A percentile compares a stretch with the other conserved stretches of the same genome.
Conservation (phyloP, 148 eudicot genomes). For the Silene latifolia region DNA sequence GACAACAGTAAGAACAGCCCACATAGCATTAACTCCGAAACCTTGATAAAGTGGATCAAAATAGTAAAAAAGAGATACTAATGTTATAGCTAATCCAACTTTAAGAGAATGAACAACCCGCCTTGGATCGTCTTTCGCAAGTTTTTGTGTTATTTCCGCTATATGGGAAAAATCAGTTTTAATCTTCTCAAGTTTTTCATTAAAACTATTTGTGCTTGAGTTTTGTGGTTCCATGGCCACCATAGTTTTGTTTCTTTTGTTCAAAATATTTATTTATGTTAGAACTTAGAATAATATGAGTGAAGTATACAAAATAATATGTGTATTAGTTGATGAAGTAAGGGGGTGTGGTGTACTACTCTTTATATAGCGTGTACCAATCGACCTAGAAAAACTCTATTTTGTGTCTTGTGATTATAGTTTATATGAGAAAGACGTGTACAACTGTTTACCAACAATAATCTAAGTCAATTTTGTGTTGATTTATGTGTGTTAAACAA, state of each 20-base stretch:
- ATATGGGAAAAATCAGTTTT: not conserved
- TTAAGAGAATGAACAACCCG: slow-evolving; percentile 42
- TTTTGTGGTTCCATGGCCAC: not conserved
- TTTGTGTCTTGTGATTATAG: not conserved
- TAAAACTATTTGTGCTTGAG: not conserved
- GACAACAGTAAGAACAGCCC: slow-evolving; percentile 66
- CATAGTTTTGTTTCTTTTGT: not conserved
- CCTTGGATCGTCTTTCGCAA: slow-evolving; percentile 54
- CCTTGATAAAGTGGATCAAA: slow-evolving; percentile 45
- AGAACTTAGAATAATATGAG: not conserved
- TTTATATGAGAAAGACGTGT: not conserved
- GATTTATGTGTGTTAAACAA: too few relatives aligned
- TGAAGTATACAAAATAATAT: not conserved
- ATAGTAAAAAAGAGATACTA: slow-evolving; percentile 53
- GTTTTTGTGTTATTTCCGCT: slow-evolving; percentile 9
- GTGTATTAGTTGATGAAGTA: not conserved
- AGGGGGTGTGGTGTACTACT: not conserved
- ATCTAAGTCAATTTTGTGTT: not conserved
- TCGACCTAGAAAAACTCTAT: too few relatives aligned
- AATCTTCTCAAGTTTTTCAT: not conserved
- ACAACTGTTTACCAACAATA: not conserved
- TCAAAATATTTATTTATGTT: too few relatives aligned
- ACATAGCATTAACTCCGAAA: slow-evolving; percentile 53
- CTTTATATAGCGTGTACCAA: not conserved
- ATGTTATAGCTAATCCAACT: slow-evolving; percentile 50